These are phyloP conservation scores for Balakata baccata DNA, from an alignment of 345 rosid genomes.

Conservation along the genomic window DNA sequence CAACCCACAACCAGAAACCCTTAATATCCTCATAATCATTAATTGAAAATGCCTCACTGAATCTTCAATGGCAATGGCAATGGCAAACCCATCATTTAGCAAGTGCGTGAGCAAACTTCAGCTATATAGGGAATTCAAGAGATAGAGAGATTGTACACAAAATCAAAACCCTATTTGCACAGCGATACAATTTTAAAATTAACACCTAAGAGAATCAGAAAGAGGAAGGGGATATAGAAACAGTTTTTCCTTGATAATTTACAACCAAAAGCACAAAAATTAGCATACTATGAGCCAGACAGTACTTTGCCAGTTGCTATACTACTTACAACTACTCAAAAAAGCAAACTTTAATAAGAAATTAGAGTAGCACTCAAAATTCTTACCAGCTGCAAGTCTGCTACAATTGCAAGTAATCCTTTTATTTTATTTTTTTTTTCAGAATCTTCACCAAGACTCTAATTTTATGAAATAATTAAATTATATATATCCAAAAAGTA, in stretches of 20 bases:
- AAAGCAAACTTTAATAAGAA: background rate
- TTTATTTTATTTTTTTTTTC: too few relatives aligned
- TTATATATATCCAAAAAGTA: conserved; percentile 13
- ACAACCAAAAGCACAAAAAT: conserved; percentile 27
- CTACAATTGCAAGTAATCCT: conserved; percentile 16
- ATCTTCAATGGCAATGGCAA: background rate
- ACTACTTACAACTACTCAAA: conserved; percentile 24
- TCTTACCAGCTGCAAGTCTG: conserved; percentile 9
- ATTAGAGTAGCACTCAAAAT: conserved; percentile 11
- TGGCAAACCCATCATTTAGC: background rate
- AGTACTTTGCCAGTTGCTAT: conserved; percentile 23
- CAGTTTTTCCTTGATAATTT: conserved; percentile 19
- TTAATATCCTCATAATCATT: background rate
- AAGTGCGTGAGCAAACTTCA: background rate
- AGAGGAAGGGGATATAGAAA: background rate
- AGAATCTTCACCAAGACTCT: conserved; percentile 41
- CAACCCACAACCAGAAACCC: background rate
- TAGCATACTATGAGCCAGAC: conserved; percentile 26
- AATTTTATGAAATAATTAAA: conserved; percentile 13
- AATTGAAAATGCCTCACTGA: background rate
- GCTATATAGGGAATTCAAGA: background rate
- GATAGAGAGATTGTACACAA: background rate
- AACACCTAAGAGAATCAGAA: conserved; percentile 3
- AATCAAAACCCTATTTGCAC: conserved; percentile 7
- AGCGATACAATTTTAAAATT: background rate